Evolutionary conservation across 176 grass and related monocot species (phyloP).

Genomic region (Musa troglodytarum): DNA sequence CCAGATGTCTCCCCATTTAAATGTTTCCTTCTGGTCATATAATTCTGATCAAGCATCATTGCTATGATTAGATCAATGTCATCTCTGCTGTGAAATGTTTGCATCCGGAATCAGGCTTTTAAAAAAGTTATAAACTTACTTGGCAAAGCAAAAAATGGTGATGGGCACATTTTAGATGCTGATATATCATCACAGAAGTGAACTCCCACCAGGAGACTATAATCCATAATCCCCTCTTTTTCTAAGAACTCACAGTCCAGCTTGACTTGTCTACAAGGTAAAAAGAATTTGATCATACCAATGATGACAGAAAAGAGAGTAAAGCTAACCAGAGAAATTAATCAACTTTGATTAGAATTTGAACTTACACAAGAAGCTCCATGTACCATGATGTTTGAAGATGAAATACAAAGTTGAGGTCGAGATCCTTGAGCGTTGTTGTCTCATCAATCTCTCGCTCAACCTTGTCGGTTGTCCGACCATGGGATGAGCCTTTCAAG

Average conservation of each 20-base stretch:
- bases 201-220: slow-evolving; percentile 59
- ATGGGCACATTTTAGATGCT: slow-evolving; percentile 42
- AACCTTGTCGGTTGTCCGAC: slow-evolving; percentile 74
- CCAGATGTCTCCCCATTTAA: slow-evolving; percentile 36
- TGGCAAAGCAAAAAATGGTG: slow-evolving; percentile 52
- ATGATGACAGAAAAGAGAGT: background rate
- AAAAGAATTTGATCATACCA: slow-evolving; percentile 10
- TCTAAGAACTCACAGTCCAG: slow-evolving; percentile 59
- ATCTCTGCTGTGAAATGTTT: slow-evolving; percentile 3
- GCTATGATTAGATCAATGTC: slow-evolving; percentile 18
- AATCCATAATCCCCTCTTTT: slow-evolving; percentile 71
- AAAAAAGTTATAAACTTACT: slow-evolving; percentile 41
- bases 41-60: slow-evolving; percentile 32
- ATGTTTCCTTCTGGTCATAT: slow-evolving; percentile 40
- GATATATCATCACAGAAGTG: slow-evolving; percentile 57
- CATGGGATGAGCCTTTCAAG: slow-evolving; percentile 93
- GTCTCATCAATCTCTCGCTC: slow-evolving; percentile 92
- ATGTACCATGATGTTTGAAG: slow-evolving; percentile 63
- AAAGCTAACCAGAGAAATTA: background rate
- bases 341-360: slow-evolving; percentile 5
- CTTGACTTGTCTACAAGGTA: slow-evolving; percentile 49
- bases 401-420: slow-evolving; percentile 85
- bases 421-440: slow-evolving; percentile 90
- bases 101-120: background rate
- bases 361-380: slow-evolving; percentile 69